phyloP scores from a whole-genome alignment of 345 rosid species.

The Euphorbia pulcherrima region DNA sequence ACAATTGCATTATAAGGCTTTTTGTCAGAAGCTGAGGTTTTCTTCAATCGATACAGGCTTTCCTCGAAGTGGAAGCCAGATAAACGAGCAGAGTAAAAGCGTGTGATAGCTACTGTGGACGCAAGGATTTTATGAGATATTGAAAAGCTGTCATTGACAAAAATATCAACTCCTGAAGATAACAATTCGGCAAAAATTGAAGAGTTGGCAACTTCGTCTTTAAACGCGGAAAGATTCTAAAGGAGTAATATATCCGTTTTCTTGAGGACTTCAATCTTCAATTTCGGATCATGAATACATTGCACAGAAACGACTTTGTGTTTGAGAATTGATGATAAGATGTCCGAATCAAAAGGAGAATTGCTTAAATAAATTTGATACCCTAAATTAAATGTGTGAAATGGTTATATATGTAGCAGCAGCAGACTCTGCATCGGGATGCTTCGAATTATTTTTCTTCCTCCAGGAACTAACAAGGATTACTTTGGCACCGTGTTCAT shows the following conservation, averaged over 20 bases:
- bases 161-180: slow-evolving; percentile 58
- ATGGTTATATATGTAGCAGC: slow-evolving; percentile 39
- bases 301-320: slow-evolving; percentile 33
- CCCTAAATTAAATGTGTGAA: neutral
- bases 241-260: slow-evolving; percentile 41
- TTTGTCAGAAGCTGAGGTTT: slow-evolving; percentile 30
- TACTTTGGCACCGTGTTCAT: slow-evolving; percentile 46
- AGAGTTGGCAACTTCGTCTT: slow-evolving; percentile 60
- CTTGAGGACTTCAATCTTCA: slow-evolving; percentile 31
- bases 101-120: slow-evolving; percentile 57
- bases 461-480: slow-evolving; percentile 55
- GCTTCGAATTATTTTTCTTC: slow-evolving; percentile 26
- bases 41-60: slow-evolving; percentile 40
- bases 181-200: slow-evolving; percentile 41
- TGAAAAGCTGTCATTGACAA: slow-evolving; percentile 60
- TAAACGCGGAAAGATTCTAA: slow-evolving; percentile 49
- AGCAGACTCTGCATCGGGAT: slow-evolving; percentile 30
- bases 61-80: slow-evolving; percentile 67
- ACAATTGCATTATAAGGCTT: slow-evolving; percentile 60
- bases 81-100: slow-evolving; percentile 44
- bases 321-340: slow-evolving; percentile 41
- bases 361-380: slow-evolving; percentile 9
- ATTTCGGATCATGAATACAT: slow-evolving; percentile 19
- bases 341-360: slow-evolving; percentile 30
- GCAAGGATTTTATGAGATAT: slow-evolving; percentile 59